These are phyloP conservation scores for Moricandia arvensis DNA, from an alignment of 345 rosid genomes.

Conservation along the genomic window DNA sequence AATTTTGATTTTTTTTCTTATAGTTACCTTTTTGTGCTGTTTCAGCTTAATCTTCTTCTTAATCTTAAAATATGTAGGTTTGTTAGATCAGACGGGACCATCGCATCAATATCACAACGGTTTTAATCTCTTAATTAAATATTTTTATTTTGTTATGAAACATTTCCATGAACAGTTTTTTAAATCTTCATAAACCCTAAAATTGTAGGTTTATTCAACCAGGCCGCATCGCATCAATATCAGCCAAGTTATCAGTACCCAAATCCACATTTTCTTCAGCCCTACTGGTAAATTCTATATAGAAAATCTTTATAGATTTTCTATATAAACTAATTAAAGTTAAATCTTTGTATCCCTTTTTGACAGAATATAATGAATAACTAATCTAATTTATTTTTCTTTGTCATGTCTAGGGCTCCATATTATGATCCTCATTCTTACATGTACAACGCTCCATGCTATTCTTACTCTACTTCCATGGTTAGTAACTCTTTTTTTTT, in stretches of 20 bases:
- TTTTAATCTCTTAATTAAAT: neutral
- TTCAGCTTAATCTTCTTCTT: neutral
- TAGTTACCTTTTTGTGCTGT: neutral
- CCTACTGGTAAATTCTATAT: conserved; percentile 5
- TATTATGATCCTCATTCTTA: neutral
- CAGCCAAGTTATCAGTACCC: neutral
- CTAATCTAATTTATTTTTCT: neutral
- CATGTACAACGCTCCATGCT: neutral
- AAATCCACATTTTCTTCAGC: neutral
- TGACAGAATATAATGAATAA: neutral
- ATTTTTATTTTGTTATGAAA: neutral
- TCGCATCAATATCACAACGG: neutral
- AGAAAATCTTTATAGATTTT: neutral
- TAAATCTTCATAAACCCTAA: neutral
- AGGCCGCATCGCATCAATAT: neutral
- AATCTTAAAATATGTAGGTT: neutral
- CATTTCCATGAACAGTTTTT: neutral
- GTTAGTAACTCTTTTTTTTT: conserved; percentile 1
- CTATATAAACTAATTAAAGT: neutral
- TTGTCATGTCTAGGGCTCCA: neutral
- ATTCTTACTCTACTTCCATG: neutral
- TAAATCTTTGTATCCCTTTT: neutral
- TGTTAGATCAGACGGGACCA: neutral
- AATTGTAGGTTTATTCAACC: neutral
- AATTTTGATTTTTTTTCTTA: neutral